Conservation (phyloP, 257 asterid species). For the Capsicum chinense region DNA sequence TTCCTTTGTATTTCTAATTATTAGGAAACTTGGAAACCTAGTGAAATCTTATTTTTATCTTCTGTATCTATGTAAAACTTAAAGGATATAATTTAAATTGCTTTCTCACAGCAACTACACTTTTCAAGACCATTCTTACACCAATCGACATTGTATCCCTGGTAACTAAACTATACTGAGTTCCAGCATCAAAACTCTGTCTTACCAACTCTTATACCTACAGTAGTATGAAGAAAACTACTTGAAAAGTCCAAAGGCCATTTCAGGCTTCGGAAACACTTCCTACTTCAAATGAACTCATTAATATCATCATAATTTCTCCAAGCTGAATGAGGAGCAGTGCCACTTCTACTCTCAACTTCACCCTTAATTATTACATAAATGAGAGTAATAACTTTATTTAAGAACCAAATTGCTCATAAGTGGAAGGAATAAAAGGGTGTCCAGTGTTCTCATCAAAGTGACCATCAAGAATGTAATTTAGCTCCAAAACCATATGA, state of each 20-base stretch:
- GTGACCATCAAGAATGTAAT: conserved; percentile 57
- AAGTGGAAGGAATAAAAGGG: conserved; percentile 67
- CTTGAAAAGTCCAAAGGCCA: conserved; percentile 83
- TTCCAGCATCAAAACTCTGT: conserved; percentile 95
- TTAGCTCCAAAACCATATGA: too few species aligned
- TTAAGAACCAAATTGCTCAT: conserved; percentile 67
- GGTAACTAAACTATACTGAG: conserved; percentile 53
- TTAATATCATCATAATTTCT: conserved; percentile 94
- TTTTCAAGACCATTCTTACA: too few species aligned
- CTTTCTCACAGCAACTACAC: too few species aligned
- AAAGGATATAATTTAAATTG: too few species aligned
- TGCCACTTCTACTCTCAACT: conserved; percentile 57
- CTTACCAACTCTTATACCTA: conserved; percentile 77
- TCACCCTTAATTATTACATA: conserved; percentile 62
- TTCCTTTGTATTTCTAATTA: too few species aligned
- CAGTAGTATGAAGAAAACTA: conserved; percentile 50
- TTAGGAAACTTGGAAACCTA: too few species aligned
- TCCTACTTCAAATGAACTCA: conserved; percentile 92
- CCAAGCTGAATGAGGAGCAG: conserved; percentile 98
- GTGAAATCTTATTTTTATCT: conserved; percentile 33
- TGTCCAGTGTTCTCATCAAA: conserved; percentile 71
- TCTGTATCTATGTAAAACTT: too few species aligned
- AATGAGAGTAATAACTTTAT: conserved; percentile 66
- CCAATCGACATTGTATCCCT: too few species aligned
- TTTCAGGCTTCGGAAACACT: conserved; percentile 70